Conservation (phyloP, 306 rosid genomes). For the Rosa lucieae region DNA sequence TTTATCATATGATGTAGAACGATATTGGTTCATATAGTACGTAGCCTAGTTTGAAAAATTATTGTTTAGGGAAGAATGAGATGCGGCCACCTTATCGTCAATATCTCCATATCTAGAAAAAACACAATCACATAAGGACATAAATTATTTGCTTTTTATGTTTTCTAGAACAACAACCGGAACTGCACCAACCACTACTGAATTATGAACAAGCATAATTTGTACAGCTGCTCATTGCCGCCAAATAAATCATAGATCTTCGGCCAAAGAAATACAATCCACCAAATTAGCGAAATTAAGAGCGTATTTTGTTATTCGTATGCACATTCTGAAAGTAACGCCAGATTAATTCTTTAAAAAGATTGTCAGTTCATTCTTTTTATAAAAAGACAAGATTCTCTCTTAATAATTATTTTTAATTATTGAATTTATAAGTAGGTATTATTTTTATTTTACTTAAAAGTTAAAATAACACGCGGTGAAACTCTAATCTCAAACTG, state of each 20-base stretch:
- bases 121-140: background rate
- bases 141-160: background rate
- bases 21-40: background rate
- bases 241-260: background rate
- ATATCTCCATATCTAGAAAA: background rate
- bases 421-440: too few relatives aligned
- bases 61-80: background rate
- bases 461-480: too few relatives aligned
- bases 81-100: background rate
- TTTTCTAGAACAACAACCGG: slow-evolving; percentile 20
- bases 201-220: background rate
- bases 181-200: background rate
- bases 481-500: too few relatives aligned
- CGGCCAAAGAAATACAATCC: background rate
- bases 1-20: background rate
- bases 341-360: too few relatives aligned
- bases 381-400: too few relatives aligned
- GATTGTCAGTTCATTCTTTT: too few relatives aligned
- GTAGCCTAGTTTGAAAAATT: background rate
- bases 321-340: too few relatives aligned
- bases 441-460: too few relatives aligned
- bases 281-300: background rate
- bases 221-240: slow-evolving; percentile 16
- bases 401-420: too few relatives aligned
- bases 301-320: too few relatives aligned